Conservation (phyloP, 2,329 filamentous ascomycete species). For the Tolypocladium pustulatum region DNA sequence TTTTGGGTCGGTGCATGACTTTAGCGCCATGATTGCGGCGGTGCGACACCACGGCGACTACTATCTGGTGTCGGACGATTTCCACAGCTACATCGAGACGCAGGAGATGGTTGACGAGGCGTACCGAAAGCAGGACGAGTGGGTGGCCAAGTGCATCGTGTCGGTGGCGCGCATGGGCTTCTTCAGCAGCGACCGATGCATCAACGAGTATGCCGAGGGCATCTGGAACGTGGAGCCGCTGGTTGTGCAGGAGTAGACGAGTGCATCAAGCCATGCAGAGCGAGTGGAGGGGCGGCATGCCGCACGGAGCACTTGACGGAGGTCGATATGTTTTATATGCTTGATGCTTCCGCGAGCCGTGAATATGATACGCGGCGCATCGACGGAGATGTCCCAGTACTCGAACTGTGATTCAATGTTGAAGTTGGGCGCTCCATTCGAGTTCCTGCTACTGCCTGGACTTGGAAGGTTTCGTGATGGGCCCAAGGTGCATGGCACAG, state of each 20-base stretch:
- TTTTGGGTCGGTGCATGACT: conserved; percentile 72
- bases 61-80: conserved; percentile 96
- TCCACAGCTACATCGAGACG: conserved; percentile 87
- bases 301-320: neutral
- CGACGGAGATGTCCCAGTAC: neutral
- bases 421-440: neutral
- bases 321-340: neutral
- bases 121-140: conserved; percentile 85
- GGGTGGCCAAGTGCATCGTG: conserved; percentile 82
- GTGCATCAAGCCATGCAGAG: neutral
- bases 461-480: too few relatives aligned
- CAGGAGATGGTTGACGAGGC: conserved; percentile 85
- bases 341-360: neutral
- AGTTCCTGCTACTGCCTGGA: too few relatives aligned
- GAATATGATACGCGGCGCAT: neutral
- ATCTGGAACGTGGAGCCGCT: conserved; percentile 97
- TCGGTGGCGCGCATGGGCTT: conserved; percentile 93
- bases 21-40: conserved; percentile 71
- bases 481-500: too few relatives aligned
- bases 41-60: conserved; percentile 93
- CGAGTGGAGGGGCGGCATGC: neutral
- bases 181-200: conserved; percentile 90
- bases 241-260: conserved; percentile 26
- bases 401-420: neutral
- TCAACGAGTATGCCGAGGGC: conserved; percentile 91